A percentile compares a stretch with the other conserved stretches of the same genome.
These are phyloP conservation scores for Diplodia intermedia DNA, from an alignment of 2,329 filamentous ascomycete species.

Conservation along the genomic window DNA sequence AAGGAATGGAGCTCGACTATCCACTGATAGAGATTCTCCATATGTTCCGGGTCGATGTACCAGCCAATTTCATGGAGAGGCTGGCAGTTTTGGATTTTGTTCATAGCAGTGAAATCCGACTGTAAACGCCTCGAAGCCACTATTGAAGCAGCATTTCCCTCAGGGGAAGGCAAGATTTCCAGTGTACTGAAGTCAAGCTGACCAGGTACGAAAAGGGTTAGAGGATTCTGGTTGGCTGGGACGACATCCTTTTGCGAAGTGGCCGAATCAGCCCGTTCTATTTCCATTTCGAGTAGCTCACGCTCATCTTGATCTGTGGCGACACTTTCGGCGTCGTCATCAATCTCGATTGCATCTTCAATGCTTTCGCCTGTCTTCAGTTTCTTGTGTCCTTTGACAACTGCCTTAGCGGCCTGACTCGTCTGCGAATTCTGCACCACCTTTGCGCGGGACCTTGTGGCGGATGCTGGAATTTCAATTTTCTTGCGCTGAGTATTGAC, in stretches of 20 bases:
- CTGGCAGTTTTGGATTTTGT: slow-evolving; percentile 68
- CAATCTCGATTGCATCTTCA: not conserved
- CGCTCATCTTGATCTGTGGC: slow-evolving; percentile 59
- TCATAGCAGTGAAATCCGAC: slow-evolving; percentile 68
- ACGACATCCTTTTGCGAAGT: not conserved
- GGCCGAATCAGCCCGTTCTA: slow-evolving; percentile 31
- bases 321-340: slow-evolving; percentile 54
- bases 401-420: not conserved
- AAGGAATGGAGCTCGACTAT: slow-evolving; percentile 90
- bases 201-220: slow-evolving; percentile 72
- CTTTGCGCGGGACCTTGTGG: not conserved
- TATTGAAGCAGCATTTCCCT: slow-evolving; percentile 66
- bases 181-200: slow-evolving; percentile 67
- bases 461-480: slow-evolving; percentile 12
- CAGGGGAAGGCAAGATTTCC: slow-evolving; percentile 60
- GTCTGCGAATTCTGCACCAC: not conserved
- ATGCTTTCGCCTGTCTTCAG: not conserved
- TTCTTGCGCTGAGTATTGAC: not conserved
- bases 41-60: slow-evolving; percentile 75
- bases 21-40: slow-evolving; percentile 81
- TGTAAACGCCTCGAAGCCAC: slow-evolving; percentile 68
- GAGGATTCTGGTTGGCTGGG: slow-evolving; percentile 31
- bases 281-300: slow-evolving; percentile 43
- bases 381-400: slow-evolving; percentile 7
- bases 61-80: slow-evolving; percentile 75